Evolutionary conservation across 768 basidiomycete species (phyloP).

Genomic region (Termitomyces sp.): DNA sequence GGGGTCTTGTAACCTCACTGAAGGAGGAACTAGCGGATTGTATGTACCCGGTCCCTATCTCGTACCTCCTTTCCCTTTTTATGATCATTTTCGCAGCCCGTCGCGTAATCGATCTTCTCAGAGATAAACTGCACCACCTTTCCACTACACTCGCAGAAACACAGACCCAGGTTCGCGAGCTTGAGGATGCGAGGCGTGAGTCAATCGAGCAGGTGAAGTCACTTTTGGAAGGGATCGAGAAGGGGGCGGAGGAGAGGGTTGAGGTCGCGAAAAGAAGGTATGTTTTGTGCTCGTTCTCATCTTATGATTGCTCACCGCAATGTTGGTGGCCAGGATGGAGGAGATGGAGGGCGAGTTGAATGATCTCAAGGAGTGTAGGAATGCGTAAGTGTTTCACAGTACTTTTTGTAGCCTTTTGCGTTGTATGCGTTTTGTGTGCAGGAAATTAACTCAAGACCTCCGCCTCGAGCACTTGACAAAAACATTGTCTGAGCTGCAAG

Average conservation of each 20-base stretch:
- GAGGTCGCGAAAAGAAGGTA: background rate
- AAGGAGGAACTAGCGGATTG: constrained; percentile 23
- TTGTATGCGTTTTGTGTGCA: background rate
- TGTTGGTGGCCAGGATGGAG: background rate
- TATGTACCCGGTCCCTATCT: constrained; percentile 8
- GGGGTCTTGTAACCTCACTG: constrained; percentile 17
- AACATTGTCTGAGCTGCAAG: background rate
- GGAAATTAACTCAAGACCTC: background rate
- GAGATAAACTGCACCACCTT: constrained; percentile 30
- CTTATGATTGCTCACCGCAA: background rate
- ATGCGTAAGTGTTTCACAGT: background rate
- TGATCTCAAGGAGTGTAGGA: background rate
- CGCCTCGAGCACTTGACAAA: background rate
- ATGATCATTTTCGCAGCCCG: constrained; percentile 20
- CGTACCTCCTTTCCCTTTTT: background rate
- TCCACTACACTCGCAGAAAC: constrained; percentile 27
- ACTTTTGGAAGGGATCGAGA: constrained; percentile 1
- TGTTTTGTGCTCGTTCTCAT: background rate
- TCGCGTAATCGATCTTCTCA: constrained; percentile 31
- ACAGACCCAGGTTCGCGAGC: constrained; percentile 25
- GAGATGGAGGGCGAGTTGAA: background rate
- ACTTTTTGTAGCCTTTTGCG: background rate
- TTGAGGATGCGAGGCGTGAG: constrained; percentile 26
- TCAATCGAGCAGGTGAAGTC: constrained; percentile 13
- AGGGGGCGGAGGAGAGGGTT: background rate